Base-by-base conservation (phyloP, 78 protist genomes). In the Bigelowiella natans region DNA sequence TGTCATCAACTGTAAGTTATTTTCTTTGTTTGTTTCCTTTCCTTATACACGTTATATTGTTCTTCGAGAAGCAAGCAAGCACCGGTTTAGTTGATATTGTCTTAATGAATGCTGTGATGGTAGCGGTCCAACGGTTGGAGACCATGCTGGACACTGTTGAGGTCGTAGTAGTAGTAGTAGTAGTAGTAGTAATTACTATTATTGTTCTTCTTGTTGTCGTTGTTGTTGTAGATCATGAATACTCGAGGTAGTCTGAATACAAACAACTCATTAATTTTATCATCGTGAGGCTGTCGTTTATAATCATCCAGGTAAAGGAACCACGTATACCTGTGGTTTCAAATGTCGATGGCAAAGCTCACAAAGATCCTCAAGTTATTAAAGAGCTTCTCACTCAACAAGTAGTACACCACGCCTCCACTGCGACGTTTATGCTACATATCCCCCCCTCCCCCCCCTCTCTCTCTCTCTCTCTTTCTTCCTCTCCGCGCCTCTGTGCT, bases 251-350 rank as follows among this genome's bases (percentile, higher is more conserved):
- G 40, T 3, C 29, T 85, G 1, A 37, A 30, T 0, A 38, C 83
- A 38, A n/a, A 0, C 64, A 39, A n/a, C n/a, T n/a, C n/a, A n/a
- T n/a, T n/a, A n/a, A n/a, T n/a, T n/a, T n/a, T n/a, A n/a, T n/a
- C n/a, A n/a, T n/a, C n/a, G n/a, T n/a, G n/a, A n/a, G n/a, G n/a
- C n/a, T n/a, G n/a, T n/a, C n/a, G n/a, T n/a, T n/a, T n/a, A n/a
- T n/a, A n/a, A n/a, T n/a, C n/a, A n/a, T n/a, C n/a, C n/a, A n/a
- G n/a, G 73, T 51, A 26, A 51, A 51, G 18, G 73, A 86, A 51
- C 93, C 93, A 31, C 63, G 93, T 2, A 91, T 91, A 31, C 90
- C 93, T 0, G 93, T 91, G 39, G 63, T 91, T 89, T 91, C 93
- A 38, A 91, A 91, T 40, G 93, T 91, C 30, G 93, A 91, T 36